Percentiles rank a stretch among this genome's conserved stretches.
Conservation (phyloP, 805 yeast genomes). For the Wickerhamomyces chambardii region DNA sequence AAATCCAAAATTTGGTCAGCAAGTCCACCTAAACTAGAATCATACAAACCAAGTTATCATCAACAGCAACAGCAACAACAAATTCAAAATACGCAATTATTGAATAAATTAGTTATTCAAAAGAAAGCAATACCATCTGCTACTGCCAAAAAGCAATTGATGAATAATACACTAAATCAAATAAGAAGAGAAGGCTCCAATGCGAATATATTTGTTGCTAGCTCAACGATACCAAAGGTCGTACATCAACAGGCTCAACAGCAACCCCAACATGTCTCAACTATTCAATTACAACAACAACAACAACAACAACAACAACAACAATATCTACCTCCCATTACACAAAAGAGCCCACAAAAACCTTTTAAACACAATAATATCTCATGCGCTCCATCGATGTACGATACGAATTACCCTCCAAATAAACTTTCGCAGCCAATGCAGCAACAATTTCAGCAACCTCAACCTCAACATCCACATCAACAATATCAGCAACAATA, state of each 20-base stretch:
- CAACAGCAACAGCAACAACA: slow-evolving; percentile 8
- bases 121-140: slow-evolving; percentile 12
- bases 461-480: too few species aligned
- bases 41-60: slow-evolving; percentile 40
- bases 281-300: neutral
- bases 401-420: neutral
- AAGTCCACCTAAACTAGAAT: slow-evolving; percentile 59
- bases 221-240: too few species aligned
- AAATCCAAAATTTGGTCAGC: slow-evolving; percentile 60
- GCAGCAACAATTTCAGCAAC: too few species aligned
- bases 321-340: neutral
- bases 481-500: too few species aligned
- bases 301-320: neutral
- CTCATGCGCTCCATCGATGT: neutral
- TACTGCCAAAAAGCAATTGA: slow-evolving; percentile 13
- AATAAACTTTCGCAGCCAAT: too few species aligned
- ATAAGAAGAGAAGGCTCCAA: slow-evolving; percentile 11
- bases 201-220: too few species aligned
- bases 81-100: slow-evolving; percentile 5
- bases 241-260: neutral
- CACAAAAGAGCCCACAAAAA: neutral
- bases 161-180: slow-evolving; percentile 15
- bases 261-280: neutral
- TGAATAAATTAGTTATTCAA: slow-evolving; percentile 8
- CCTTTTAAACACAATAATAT: neutral